Base-by-base conservation (phyloP, 345 rosid genomes). In the Boechera retrofracta region DNA sequence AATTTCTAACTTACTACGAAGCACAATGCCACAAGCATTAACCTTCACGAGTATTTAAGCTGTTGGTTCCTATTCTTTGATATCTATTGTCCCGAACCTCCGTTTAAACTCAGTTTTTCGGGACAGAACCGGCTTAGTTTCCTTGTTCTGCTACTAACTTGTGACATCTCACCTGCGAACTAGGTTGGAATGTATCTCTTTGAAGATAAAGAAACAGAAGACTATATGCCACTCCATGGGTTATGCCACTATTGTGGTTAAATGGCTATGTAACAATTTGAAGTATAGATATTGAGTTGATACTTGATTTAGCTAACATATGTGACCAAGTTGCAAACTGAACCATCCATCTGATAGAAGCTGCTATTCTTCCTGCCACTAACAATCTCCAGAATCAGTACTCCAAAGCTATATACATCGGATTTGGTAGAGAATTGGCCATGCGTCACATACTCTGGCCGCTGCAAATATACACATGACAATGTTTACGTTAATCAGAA, bases 321-420 rank as follows among this genome's bases (percentile, higher is more conserved):
- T 2, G 61, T 56, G 2, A 55, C 38, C 21, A 55, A 51, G 21
- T 67, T 67, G 35, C 60, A 36, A 18, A 10, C 26, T 16, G 75
- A 33, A 26, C 13, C 63, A 39, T 76, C 38, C 7, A 10, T 38
- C 36, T 60, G 36, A 12, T 11, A 15, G 44, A 71, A 82, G 13
- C 75, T 67, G 5, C 77, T 51, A 3, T 82, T 82, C 67, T 60
- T 75, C 44, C 41, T 75, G 12, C 82, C 85, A 4, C 70, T n/a
- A 39, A 82, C 65, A 35, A 82, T 82, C 64, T 82, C 85, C 4
- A 82, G 51, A 24, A 79, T 53, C 7, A 82, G 18, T 6, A 82
- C 80, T 0, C 85, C 85, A 3, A 71, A 82, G 66, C 85, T 82
- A 58, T 74, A 79, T 0, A 82, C 72, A 68, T 78, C 82, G 29